A percentile compares a stretch with the other conserved stretches of the same genome.
Evolutionary conservation across 2,329 filamentous ascomycete species (phyloP).

Genomic region (Apiospora pterosperma): DNA sequence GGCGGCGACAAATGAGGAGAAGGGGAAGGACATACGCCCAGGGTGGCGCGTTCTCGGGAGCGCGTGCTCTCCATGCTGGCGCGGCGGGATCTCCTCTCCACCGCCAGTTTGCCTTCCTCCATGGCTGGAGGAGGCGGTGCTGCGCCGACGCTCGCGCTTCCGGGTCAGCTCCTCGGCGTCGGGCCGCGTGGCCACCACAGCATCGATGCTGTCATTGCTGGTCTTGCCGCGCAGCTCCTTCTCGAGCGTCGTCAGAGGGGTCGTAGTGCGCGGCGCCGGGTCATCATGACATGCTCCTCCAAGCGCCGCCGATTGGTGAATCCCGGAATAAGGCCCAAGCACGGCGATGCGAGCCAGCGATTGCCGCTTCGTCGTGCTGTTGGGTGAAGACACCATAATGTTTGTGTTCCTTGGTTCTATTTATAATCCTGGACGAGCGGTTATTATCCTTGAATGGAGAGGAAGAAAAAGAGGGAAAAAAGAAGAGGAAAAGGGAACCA

Average conservation of each 20-base stretch:
- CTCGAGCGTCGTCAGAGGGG: conserved; percentile 7
- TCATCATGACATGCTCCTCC: background rate
- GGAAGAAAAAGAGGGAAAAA: background rate
- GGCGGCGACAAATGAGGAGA: background rate
- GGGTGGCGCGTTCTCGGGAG: background rate
- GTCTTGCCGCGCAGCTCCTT: background rate
- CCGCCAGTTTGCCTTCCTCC: background rate
- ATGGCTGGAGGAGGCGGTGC: background rate
- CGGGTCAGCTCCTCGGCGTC: background rate
- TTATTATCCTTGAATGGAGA: background rate
- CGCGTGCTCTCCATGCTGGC: background rate
- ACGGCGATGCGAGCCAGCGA: conserved; percentile 4
- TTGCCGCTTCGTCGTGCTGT: background rate
- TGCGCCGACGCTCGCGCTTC: background rate
- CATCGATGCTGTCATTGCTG: conserved; percentile 5
- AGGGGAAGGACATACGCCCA: background rate
- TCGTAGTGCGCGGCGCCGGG: background rate
- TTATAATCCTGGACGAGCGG: background rate
- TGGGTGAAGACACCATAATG: background rate
- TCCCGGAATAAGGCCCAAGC: background rate
- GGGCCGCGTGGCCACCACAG: background rate
- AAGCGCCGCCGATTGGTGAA: background rate
- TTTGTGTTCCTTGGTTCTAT: background rate
- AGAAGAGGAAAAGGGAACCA: background rate
- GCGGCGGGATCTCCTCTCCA: background rate